These are phyloP conservation scores for Drechslera avenae DNA, from an alignment of 2,329 filamentous ascomycete species.

Conservation along the genomic window DNA sequence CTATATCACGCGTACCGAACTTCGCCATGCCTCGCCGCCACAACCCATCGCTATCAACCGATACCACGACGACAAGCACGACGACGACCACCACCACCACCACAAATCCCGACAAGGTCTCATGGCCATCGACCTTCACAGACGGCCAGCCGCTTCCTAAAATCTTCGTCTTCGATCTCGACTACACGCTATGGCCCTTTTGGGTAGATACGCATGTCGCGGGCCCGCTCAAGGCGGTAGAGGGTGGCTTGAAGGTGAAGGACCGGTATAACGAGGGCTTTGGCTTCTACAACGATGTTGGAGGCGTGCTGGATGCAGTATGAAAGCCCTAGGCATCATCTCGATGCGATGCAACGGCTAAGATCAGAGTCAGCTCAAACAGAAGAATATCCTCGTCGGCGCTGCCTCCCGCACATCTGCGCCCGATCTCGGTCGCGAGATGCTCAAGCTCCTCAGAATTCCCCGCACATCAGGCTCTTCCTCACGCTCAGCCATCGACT, in stretches of 20 bases:
- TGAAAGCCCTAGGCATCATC: not conserved
- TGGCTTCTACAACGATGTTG: constrained; percentile 55
- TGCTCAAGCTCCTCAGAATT: constrained; percentile 75
- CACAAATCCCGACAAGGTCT: constrained; percentile 42
- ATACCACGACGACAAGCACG: constrained; percentile 26
- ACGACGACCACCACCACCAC: constrained; percentile 40
- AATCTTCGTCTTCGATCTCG: constrained; percentile 90
- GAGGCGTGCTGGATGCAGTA: constrained; percentile 48
- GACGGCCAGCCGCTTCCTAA: constrained; percentile 76
- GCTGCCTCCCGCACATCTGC: constrained; percentile 82
- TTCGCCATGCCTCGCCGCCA: constrained; percentile 40
- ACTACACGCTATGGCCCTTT: constrained; percentile 99
- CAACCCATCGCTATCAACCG: not conserved
- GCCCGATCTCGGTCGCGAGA: constrained; percentile 77
- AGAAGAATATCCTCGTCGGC: constrained; percentile 63
- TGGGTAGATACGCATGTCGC: constrained; percentile 95
- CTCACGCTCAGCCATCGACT: constrained; percentile 50
- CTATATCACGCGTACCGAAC: not conserved
- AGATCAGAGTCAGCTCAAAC: constrained; percentile 40
- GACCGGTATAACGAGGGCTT: constrained; percentile 56
- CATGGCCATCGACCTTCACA: constrained; percentile 61
- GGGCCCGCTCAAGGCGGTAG: constrained; percentile 66
- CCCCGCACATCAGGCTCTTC: constrained; percentile 57
- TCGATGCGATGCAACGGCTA: not conserved
- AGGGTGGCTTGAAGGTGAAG: constrained; percentile 55